These are phyloP conservation scores for Ascochyta koolunga DNA, from an alignment of 2,329 filamentous ascomycete genomes.

Conservation along the genomic window DNA sequence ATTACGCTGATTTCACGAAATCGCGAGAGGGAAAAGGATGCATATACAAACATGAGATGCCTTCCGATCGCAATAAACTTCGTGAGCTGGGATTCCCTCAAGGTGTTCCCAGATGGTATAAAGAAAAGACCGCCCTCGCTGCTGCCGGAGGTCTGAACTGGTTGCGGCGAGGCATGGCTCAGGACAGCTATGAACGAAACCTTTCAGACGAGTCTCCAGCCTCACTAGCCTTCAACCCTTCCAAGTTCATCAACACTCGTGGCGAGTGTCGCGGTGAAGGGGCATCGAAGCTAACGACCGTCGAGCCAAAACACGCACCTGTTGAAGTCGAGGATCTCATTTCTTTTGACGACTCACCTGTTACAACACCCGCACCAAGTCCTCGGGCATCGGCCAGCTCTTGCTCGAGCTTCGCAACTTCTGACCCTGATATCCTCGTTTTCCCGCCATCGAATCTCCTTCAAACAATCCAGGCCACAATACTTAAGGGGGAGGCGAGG, in stretches of 20 bases:
- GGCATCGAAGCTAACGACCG: too few species aligned
- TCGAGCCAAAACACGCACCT: not conserved
- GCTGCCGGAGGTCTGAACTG: conserved; percentile 25
- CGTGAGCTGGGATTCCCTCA: conserved; percentile 68
- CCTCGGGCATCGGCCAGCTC: not conserved
- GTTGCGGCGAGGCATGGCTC: conserved; percentile 29
- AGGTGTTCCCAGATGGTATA: conserved; percentile 62
- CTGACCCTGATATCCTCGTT: not conserved
- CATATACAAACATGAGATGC: conserved; percentile 91
- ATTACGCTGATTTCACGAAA: conserved; percentile 61
- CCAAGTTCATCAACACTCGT: not conserved
- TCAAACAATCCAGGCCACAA: not conserved
- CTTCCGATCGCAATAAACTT: conserved; percentile 68
- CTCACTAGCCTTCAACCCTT: conserved; percentile 6
- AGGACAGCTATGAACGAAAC: not conserved
- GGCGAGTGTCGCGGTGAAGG: not conserved
- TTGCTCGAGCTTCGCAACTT: not conserved
- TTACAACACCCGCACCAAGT: not conserved
- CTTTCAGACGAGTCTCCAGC: not conserved
- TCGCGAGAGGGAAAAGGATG: conserved; percentile 61
- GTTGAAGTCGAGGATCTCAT: not conserved
- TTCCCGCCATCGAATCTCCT: not conserved
- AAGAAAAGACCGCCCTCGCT: conserved; percentile 51
- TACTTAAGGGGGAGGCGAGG: not conserved
- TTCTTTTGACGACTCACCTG: not conserved